Evolutionary conservation across 2,329 filamentous ascomycete genomes (phyloP).

Genomic region (Cladosporium austrohemisphaericum): DNA sequence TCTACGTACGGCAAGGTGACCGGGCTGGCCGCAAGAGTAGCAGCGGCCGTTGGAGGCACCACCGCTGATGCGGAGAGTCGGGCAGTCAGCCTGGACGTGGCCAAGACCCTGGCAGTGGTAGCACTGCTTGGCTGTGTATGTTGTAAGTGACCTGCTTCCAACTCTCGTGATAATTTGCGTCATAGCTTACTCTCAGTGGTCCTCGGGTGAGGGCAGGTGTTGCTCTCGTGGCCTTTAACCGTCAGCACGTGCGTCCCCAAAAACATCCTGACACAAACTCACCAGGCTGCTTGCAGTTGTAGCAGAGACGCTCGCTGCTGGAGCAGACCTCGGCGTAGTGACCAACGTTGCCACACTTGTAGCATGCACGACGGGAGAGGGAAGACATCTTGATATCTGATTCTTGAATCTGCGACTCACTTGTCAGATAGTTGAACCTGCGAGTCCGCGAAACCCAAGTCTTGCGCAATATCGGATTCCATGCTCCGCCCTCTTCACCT

Average conservation of each 20-base stretch:
- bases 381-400: constrained; percentile 29
- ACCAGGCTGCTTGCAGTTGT: constrained; percentile 97
- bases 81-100: constrained; percentile 98
- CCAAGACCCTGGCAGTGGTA: constrained; percentile 99
- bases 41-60: constrained; percentile 79
- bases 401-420: constrained; percentile 11
- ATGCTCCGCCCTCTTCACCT: background rate
- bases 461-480: background rate
- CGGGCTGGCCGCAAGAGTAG: constrained; percentile 93
- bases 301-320: constrained; percentile 96
- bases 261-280: constrained; percentile 34
- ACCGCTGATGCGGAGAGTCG: constrained; percentile 84
- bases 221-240: constrained; percentile 80
- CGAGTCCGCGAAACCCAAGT: background rate
- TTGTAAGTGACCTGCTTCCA: constrained; percentile 21
- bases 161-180: background rate
- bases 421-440: constrained; percentile 2
- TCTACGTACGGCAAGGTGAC: constrained; percentile 79
- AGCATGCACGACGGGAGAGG: constrained; percentile 52
- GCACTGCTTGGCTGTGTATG: constrained; percentile 81
- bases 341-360: constrained; percentile 52
- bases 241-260: constrained; percentile 34
- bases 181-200: constrained; percentile 75
- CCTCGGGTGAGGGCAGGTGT: constrained; percentile 91
- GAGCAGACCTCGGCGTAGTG: constrained; percentile 83